Percentiles rank a stretch among this genome's conserved stretches.
Evolutionary conservation across 2,329 filamentous ascomycete genomes (phyloP).

Genomic region (Thielaviopsis cerberus): DNA sequence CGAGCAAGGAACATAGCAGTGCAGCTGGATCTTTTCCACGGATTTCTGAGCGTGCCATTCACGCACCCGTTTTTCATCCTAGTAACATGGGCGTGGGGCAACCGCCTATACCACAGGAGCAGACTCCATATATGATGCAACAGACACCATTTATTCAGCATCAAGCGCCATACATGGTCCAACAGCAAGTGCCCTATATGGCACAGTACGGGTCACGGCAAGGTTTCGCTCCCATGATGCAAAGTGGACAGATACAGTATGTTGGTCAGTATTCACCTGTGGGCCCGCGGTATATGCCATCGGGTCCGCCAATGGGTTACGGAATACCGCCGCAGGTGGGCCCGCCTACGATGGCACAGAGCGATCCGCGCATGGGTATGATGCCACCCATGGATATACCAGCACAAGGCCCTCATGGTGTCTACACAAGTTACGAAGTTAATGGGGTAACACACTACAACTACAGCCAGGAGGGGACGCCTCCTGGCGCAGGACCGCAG

Average conservation of each 20-base stretch:
- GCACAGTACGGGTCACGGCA: no score
- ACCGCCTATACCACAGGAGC: slow-evolving; percentile 33
- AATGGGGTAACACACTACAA: slow-evolving; percentile 97
- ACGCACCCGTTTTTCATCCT: slow-evolving; percentile 73
- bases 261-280: not conserved
- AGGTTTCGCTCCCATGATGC: no score
- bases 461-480: not conserved
- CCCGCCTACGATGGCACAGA: not conserved
- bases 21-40: slow-evolving; percentile 46
- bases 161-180: slow-evolving; percentile 19
- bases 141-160: slow-evolving; percentile 39
- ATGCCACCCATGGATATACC: not conserved
- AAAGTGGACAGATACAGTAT: not conserved
- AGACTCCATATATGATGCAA: slow-evolving; percentile 16
- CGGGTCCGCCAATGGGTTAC: not conserved
- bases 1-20: no score
- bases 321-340: not conserved
- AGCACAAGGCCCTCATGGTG: not conserved
- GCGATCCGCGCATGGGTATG: not conserved
- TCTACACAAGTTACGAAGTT: slow-evolving; percentile 72
- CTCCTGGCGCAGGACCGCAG: not conserved
- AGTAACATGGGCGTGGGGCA: slow-evolving; percentile 26
- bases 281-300: not conserved
- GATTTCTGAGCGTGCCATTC: slow-evolving; percentile 80
- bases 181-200: not conserved